A percentile compares a stretch with the other conserved stretches of the same genome.
phyloP scores from a whole-genome alignment of 164 flowering plant species.

The Nymphaea thermarum region DNA sequence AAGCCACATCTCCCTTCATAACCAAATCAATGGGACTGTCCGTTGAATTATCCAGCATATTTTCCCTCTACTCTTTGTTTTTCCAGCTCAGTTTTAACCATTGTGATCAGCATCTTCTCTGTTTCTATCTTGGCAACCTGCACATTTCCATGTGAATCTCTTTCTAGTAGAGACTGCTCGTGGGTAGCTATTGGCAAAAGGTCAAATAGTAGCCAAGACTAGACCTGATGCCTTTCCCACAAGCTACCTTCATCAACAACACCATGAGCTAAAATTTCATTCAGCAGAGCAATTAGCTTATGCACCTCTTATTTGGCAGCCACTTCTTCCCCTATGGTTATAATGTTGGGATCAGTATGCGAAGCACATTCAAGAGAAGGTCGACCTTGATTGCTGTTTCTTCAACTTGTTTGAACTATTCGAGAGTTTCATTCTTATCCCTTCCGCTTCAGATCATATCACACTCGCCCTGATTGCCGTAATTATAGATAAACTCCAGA shows the following conservation, averaged over 20 bases:
- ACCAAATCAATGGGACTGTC: constrained; percentile 98
- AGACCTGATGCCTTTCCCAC: constrained; percentile 69
- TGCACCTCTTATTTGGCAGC: constrained; percentile 57
- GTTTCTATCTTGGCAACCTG: constrained; percentile 99
- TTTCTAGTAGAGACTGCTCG: constrained; percentile 92
- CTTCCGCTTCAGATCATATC: constrained; percentile 99
- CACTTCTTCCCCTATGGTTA: constrained; percentile 97
- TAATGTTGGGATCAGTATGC: constrained; percentile 95
- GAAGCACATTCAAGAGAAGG: constrained; percentile 91
- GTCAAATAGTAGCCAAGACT: constrained; percentile 71
- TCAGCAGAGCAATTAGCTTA: constrained; percentile 82
- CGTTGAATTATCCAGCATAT: constrained; percentile 59
- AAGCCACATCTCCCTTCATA: constrained; percentile 98
- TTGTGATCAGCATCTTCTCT: constrained; percentile 96
- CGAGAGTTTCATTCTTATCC: constrained; percentile 99
- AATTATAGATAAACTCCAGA: no score
- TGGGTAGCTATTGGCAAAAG: constrained; percentile 83
- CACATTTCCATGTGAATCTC: constrained; percentile 99
- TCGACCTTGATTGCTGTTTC: constrained; percentile 84
- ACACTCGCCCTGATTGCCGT: constrained; percentile 43
- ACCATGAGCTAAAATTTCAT: constrained; percentile 93
- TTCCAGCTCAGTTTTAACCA: constrained; percentile 95
- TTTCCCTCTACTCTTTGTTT: constrained; percentile 53
- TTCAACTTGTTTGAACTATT: constrained; percentile 96
- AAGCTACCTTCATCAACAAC: constrained; percentile 72